Conservation (phyloP, 805 yeast genomes). For the Suhomyces xylopsoci region DNA sequence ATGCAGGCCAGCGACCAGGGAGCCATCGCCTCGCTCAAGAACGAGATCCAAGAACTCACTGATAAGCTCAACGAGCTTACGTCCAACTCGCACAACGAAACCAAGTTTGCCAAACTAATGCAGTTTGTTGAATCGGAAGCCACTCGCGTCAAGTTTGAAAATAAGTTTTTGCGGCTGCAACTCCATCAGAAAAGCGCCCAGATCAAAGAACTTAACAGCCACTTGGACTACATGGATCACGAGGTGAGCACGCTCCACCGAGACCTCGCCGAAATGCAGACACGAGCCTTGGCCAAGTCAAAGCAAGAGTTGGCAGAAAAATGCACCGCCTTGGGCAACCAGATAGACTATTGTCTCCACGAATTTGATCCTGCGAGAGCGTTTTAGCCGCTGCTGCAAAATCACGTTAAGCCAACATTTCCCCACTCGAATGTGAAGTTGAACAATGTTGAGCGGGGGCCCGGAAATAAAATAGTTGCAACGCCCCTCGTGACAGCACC, state of each 20-base stretch:
- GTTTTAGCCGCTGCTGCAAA: not conserved
- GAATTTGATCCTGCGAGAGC: not conserved
- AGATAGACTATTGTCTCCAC: conserved; percentile 5
- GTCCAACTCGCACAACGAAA: not conserved
- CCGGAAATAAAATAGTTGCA: not conserved
- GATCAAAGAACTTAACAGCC: conserved; percentile 22
- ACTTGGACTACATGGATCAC: conserved; percentile 21
- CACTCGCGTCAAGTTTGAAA: conserved; percentile 31
- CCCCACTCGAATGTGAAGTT: not conserved
- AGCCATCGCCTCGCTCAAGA: conserved; percentile 26
- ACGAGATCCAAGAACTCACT: conserved; percentile 31
- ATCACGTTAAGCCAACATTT: not conserved
- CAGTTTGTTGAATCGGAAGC: conserved; percentile 32
- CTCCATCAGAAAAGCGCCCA: conserved; percentile 16
- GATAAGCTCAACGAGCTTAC: conserved; percentile 17
- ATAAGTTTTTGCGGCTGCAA: conserved; percentile 26
- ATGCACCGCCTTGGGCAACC: conserved; percentile 8
- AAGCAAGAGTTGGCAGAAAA: conserved; percentile 4
- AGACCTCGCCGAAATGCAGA: not conserved
- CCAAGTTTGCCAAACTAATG: conserved; percentile 22
- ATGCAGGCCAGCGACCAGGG: conserved; percentile 23
- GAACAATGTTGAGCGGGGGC: not conserved
- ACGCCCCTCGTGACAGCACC: too few relatives aligned
- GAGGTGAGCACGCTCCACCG: conserved; percentile 11
- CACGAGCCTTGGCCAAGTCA: not conserved